Evolutionary conservation across 2,329 filamentous ascomycete genomes (phyloP).

Genomic region (Paraphoma chrysanthemicola): DNA sequence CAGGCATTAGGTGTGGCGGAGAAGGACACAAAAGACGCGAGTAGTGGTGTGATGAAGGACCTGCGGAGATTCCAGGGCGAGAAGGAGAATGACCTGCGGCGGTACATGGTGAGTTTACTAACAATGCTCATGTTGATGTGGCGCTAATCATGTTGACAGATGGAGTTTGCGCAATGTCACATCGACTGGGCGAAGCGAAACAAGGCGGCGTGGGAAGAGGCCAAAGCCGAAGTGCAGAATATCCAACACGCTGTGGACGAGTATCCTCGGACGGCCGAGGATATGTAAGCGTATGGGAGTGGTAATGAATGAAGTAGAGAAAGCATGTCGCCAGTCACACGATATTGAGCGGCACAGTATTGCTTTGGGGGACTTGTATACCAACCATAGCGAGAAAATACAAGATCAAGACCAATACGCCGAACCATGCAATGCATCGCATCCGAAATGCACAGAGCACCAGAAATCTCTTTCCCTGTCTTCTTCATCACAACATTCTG

Average conservation of each 20-base stretch:
- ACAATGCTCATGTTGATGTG: not conserved
- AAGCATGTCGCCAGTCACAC: not conserved
- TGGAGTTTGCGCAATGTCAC: slow-evolving; percentile 90
- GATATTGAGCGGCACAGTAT: not conserved
- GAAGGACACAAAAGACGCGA: slow-evolving; percentile 92
- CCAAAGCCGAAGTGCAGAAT: slow-evolving; percentile 84
- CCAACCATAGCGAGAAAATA: not conserved
- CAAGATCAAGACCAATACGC: not conserved
- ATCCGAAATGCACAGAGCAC: not conserved
- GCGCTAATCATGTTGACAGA: slow-evolving; percentile 57
- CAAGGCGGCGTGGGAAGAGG: slow-evolving; percentile 91
- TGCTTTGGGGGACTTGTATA: not conserved
- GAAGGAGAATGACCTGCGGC: slow-evolving; percentile 91
- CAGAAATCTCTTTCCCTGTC: not conserved
- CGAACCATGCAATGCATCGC: not conserved
- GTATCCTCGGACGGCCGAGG: slow-evolving; percentile 23
- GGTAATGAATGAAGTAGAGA: slow-evolving; percentile 1
- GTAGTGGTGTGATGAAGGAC: slow-evolving; percentile 84
- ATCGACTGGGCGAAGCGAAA: slow-evolving; percentile 94
- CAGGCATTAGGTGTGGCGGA: slow-evolving; percentile 88
- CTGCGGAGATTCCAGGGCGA: slow-evolving; percentile 91
- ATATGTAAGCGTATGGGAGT: slow-evolving; percentile 18
- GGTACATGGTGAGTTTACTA: slow-evolving; percentile 84
- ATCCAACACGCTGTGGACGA: slow-evolving; percentile 63
- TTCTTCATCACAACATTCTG: not conserved